These are phyloP conservation scores for Emergomyces pasteurianus DNA, from an alignment of 2,329 filamentous ascomycete species.

Conservation along the genomic window DNA sequence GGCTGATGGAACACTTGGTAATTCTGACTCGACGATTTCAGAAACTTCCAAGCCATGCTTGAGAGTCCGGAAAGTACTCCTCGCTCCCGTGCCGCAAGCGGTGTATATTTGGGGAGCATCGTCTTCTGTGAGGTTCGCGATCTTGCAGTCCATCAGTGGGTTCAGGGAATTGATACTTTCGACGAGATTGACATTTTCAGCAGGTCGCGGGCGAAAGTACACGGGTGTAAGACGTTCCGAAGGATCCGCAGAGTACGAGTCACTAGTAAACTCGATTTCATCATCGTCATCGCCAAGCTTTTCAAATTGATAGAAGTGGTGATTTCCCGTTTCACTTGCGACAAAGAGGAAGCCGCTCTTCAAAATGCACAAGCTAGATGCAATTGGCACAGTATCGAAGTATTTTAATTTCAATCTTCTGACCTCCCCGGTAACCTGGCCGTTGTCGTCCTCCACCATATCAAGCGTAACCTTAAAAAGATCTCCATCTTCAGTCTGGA, in stretches of 20 bases:
- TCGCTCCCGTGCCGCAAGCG: conserved; percentile 74
- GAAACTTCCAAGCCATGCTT: conserved; percentile 89
- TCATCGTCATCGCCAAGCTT: conserved; percentile 93
- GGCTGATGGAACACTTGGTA: conserved; percentile 76
- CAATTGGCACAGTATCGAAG: conserved; percentile 89
- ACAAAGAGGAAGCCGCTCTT: conserved; percentile 94
- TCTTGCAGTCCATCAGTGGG: conserved; percentile 79
- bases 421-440: conserved; percentile 69
- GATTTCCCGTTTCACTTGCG: conserved; percentile 83
- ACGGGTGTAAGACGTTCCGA: conserved; percentile 60
- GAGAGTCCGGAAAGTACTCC: conserved; percentile 80
- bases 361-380: conserved; percentile 77
- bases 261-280: conserved; percentile 74
- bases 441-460: conserved; percentile 70
- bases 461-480: conserved; percentile 93
- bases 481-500: conserved; percentile 96
- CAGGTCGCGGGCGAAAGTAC: conserved; percentile 70
- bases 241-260: conserved; percentile 67
- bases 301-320: conserved; percentile 93
- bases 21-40: conserved; percentile 87
- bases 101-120: conserved; percentile 96
- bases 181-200: conserved; percentile 73
- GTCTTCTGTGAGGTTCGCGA: conserved; percentile 80
- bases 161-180: conserved; percentile 83
- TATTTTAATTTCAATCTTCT: conserved; percentile 85